phyloP scores from a whole-genome alignment of 768 basidiomycete species.

The Xanthoconium purpureum region DNA sequence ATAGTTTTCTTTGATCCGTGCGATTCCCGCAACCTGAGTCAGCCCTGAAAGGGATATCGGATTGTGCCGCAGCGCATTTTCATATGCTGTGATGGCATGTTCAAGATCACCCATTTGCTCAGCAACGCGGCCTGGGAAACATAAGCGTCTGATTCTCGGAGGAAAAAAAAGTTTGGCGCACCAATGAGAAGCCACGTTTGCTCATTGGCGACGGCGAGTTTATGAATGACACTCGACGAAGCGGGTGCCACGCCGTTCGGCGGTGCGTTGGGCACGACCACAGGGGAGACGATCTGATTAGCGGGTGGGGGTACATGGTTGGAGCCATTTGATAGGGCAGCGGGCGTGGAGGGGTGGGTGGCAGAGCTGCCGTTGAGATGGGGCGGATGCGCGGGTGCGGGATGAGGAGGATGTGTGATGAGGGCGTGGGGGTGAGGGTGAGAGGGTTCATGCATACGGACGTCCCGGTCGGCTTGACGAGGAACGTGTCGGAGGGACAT shows the following conservation, averaged over 20 bases:
- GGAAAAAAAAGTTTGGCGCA: conserved; percentile 27
- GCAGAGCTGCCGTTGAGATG: conserved; percentile 53
- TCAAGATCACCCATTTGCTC: conserved; percentile 95
- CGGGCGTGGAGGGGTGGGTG: conserved; percentile 45
- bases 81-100: conserved; percentile 89
- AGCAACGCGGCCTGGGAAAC: conserved; percentile 77
- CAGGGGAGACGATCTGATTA: conserved; percentile 45
- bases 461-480: conserved; percentile 59
- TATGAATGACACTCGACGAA: conserved; percentile 56
- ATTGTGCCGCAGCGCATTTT: conserved; percentile 94
- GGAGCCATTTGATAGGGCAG: conserved; percentile 41
- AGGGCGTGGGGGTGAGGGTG: conserved; percentile 40
- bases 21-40: conserved; percentile 92
- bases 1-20: conserved; percentile 96
- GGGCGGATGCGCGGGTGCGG: conserved; percentile 33
- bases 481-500: conserved; percentile 64
- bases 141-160: conserved; percentile 11
- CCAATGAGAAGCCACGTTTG: conserved; percentile 95
- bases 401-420: conserved; percentile 42
- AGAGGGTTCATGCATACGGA: conserved; percentile 59
- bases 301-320: conserved; percentile 36
- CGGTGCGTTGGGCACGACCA: conserved; percentile 37
- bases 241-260: conserved; percentile 24
- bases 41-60: conserved; percentile 86
- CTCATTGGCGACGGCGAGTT: conserved; percentile 83